Evolutionary conservation across 306 rosid species (phyloP).

Genomic region (Crataegus laevigata): DNA sequence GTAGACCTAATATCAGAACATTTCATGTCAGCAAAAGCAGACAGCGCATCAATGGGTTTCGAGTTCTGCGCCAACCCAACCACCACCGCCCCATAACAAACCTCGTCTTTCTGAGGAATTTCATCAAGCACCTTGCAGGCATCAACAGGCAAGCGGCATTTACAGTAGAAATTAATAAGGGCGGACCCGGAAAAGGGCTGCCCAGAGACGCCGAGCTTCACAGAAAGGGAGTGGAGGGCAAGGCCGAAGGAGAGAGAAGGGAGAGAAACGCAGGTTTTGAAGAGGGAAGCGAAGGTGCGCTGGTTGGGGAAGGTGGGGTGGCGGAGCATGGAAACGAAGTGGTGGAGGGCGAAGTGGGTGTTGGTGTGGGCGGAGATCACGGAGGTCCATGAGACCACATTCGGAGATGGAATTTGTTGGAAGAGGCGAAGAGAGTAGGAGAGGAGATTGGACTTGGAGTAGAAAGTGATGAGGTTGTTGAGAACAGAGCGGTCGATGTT

Average conservation of each 20-base stretch:
- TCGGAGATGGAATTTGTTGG: slow-evolving; percentile 50
- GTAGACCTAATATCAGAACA: slow-evolving; percentile 38
- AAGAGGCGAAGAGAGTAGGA: slow-evolving; percentile 48
- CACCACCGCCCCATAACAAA: slow-evolving; percentile 61
- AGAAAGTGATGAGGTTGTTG: slow-evolving; percentile 57
- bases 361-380: slow-evolving; percentile 56
- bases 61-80: slow-evolving; percentile 75
- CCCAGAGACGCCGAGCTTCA: slow-evolving; percentile 41
- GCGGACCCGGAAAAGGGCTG: slow-evolving; percentile 62
- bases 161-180: slow-evolving; percentile 51
- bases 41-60: slow-evolving; percentile 32
- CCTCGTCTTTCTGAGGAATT: slow-evolving; percentile 44
- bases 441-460: slow-evolving; percentile 39
- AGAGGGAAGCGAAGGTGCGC: slow-evolving; percentile 65
- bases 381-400: slow-evolving; percentile 73
- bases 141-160: slow-evolving; percentile 31
- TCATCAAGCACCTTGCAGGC: slow-evolving; percentile 71
- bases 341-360: slow-evolving; percentile 44
- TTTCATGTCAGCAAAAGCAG: slow-evolving; percentile 46
- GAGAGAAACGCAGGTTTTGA: slow-evolving; percentile 59
- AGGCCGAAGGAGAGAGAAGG: slow-evolving; percentile 45
- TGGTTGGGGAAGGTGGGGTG: slow-evolving; percentile 62
- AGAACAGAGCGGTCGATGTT: slow-evolving; percentile 20
- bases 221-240: slow-evolving; percentile 56
- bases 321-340: slow-evolving; percentile 79